phyloP scores from a whole-genome alignment of 1,284 basidiomycete genomes.

The Fomitopsis schrenkii region DNA sequence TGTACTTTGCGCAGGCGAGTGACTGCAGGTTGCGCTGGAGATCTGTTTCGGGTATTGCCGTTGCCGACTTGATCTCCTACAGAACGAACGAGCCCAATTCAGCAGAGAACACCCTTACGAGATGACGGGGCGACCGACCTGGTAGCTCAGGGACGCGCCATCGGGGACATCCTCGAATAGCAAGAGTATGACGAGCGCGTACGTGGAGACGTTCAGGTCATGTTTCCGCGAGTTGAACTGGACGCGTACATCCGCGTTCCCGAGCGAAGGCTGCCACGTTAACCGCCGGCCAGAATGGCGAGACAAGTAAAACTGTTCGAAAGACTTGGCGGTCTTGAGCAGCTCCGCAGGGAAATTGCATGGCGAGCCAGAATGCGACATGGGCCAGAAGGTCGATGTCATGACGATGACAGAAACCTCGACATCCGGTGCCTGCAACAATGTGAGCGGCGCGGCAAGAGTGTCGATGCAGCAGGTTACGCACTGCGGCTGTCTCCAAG shows the following conservation, averaged over 20 bases:
- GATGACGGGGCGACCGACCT: slow-evolving; percentile 37
- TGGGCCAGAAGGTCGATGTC: slow-evolving; percentile 94
- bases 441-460: not conserved
- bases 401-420: slow-evolving; percentile 87
- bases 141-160: slow-evolving; percentile 70
- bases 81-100: not conserved
- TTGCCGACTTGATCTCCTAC: slow-evolving; percentile 70
- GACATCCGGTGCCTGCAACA: slow-evolving; percentile 57
- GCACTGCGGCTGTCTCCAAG: slow-evolving; percentile 51
- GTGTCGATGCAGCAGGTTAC: slow-evolving; percentile 14
- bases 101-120: not conserved
- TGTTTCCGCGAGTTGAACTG: slow-evolving; percentile 80
- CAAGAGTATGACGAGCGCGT: slow-evolving; percentile 84
- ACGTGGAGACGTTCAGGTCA: slow-evolving; percentile 92
- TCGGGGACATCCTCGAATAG: slow-evolving; percentile 78
- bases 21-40: slow-evolving; percentile 92
- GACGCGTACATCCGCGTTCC: slow-evolving; percentile 87
- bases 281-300: slow-evolving; percentile 88
- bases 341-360: slow-evolving; percentile 72
- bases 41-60: slow-evolving; percentile 73
- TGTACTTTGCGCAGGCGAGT: slow-evolving; percentile 95
- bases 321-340: slow-evolving; percentile 64
- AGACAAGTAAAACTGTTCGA: slow-evolving; percentile 88
- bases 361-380: slow-evolving; percentile 54
- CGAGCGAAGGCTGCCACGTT: slow-evolving; percentile 93